Percentiles rank a stretch among this genome's conserved stretches.
These are phyloP conservation scores for Metarhizium rileyi DNA, from an alignment of 2,329 filamentous ascomycete genomes.

Conservation along the genomic window DNA sequence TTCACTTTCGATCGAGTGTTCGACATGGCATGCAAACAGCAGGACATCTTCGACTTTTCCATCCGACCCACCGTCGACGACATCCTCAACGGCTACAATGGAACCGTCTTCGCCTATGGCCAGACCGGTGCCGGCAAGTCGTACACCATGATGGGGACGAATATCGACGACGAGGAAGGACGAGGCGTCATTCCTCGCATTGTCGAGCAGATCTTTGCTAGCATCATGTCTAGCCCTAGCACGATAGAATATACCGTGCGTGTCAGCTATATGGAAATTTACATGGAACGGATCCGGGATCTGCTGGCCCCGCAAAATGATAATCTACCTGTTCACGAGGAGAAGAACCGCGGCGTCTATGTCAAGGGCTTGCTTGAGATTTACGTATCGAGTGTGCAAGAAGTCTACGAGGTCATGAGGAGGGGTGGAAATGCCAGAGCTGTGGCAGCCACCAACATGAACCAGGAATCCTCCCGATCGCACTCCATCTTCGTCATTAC, in stretches of 20 bases:
- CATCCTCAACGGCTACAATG: constrained; percentile 98
- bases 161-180: constrained; percentile 80
- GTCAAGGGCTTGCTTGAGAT: constrained; percentile 92
- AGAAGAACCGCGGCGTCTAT: constrained; percentile 92
- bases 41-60: constrained; percentile 96
- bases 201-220: constrained; percentile 93
- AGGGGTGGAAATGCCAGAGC: constrained; percentile 80
- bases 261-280: constrained; percentile 99
- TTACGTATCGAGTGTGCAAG: constrained; percentile 89
- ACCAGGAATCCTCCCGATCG: constrained; percentile 93
- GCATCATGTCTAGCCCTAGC: constrained; percentile 81
- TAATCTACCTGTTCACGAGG: constrained; percentile 95
- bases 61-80: constrained; percentile 94
- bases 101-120: constrained; percentile 96
- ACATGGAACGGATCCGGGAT: constrained; percentile 98
- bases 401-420: constrained; percentile 95
- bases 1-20: constrained; percentile 99
- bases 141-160: constrained; percentile 77
- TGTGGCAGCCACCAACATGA: constrained; percentile 98
- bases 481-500: constrained; percentile 98
- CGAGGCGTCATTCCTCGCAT: constrained; percentile 96
- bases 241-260: constrained; percentile 98
- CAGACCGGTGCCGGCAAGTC: constrained; percentile 98
- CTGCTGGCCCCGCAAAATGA: constrained; percentile 86
- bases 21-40: constrained; percentile 82